Base-by-base conservation (phyloP, 441 rosid genomes). In the Adansonia rubrostipa region DNA sequence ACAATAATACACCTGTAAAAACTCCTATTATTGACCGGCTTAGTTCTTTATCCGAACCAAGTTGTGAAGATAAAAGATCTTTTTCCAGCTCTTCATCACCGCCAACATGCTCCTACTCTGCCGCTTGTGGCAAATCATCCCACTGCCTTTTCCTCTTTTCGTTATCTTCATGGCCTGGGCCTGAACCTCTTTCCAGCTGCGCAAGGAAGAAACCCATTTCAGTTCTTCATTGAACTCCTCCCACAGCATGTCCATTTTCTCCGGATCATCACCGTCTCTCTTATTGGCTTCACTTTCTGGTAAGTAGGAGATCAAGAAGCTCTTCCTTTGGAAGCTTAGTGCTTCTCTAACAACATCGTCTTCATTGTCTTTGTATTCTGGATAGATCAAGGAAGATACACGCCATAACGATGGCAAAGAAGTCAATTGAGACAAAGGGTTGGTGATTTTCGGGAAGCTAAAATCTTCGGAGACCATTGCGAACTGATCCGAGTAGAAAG, bases 211-310 rank as follows among this genome's bases (percentile, higher is more conserved):
- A 11, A 47, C 74, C 72, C 85, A 82, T 53, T 58, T 80, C 56
- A 79, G 72, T 72, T 87, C 87, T 44, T 87, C 85, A 19, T 84
- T 82, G 80, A 87, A 85, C 4, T 87, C 77, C 77, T 84, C 90
- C 90, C 90, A 85, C 45, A 87, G 65, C 86, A 82, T 48, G 68
- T 87, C 88, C 90, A 87, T 85, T 76, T 74, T 81, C 84, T 84
- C 85, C 66, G 3, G 6, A 15, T 71, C 70, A 2, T 79, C 83
- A 5, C 33, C 0, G 1, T 9, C 71, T n/a, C 8, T 9, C n/a
- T 45, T 13, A 4, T 67, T 42, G 7, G 71, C 14, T 9, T 69
- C 42, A 5, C n/a, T 33, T 66, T 64, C 58, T 10, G 20, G n/a
- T 9, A 53, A 54, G 69, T 0, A 2, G 42, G 61, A 24, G 22